Base-by-base conservation (phyloP, 208 protist species). In the Leishmania arabica region DNA sequence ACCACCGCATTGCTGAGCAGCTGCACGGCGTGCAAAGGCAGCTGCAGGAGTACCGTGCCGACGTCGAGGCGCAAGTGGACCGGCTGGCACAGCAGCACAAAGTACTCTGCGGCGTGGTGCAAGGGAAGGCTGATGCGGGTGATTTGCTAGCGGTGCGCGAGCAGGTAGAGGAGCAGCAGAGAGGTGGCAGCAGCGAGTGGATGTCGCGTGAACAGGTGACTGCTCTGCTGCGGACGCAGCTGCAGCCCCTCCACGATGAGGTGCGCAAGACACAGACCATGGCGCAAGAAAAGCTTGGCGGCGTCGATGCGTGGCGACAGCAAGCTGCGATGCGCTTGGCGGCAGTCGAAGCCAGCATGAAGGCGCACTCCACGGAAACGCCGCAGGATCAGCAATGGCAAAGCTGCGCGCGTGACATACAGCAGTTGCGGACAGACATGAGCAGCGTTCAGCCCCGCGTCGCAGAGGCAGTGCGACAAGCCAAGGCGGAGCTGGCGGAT, bases 81-180 rank as follows among this genome's bases (percentile, higher is more conserved):
- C 81, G 79, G 13, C 60, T 86, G 24, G 56, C 82, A 15, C 76
- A 89, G 70, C 79, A 90, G 34, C 79, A 76, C 9, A 74, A 86
- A 4, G 71, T 81, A 31, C 77, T 65, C 34, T 68, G 79, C 19
- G 54, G 74, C 15, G 80, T 89, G 75, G 69, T 86, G 21, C 75
- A 86, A 27, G 64, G 56, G 2, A 89, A 85, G 69, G 73, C 75
- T 3, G 70, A 75, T 24, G 83, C 80, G 4, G 78, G 75, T 5
- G 79, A 80, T 8, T 7, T 85, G 7, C 54, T 82, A 3, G 76
- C 72, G 8, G 58, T 87, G 37, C 40, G 71, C 3, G 77, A 88
- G 31, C 68, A 70, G 45, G 42, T 86, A 8, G 84, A 83, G 37
- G 82, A 82, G 54, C 71, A 80, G 47, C 75, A 83, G 5, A 75